phyloP scores from a whole-genome alignment of 2,329 filamentous ascomycete species.

The Arthrinium phaeospermum region DNA sequence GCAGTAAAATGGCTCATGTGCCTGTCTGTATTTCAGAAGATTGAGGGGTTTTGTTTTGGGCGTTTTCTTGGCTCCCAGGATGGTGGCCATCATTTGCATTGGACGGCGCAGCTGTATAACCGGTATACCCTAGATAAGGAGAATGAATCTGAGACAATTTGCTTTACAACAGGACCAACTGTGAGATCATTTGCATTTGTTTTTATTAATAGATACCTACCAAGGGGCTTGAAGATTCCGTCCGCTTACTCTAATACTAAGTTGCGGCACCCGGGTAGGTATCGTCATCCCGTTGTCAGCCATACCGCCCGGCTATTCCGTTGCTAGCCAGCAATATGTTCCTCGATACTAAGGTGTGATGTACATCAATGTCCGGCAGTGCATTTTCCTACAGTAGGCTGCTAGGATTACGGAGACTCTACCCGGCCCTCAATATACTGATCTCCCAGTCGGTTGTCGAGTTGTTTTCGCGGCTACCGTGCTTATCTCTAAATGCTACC shows the following conservation, averaged over 20 bases:
- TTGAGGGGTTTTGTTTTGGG: neutral
- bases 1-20: neutral
- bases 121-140: conserved; percentile 12
- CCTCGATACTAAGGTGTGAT: neutral
- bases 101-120: conserved; percentile 9
- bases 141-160: conserved; percentile 1
- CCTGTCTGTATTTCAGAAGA: neutral
- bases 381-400: no score
- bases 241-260: neutral
- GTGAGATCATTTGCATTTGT: neutral
- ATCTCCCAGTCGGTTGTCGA: neutral
- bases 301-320: neutral
- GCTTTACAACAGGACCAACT: neutral
- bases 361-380: neutral
- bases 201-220: neutral
- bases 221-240: neutral
- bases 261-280: neutral
- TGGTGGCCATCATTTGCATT: neutral
- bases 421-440: neutral
- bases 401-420: neutral
- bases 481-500: conserved; percentile 1
- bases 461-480: neutral
- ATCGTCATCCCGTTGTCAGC: neutral
- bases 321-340: neutral
- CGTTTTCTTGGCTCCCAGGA: conserved; percentile 6